phyloP scores from a whole-genome alignment of 2,329 filamentous ascomycete genomes.

The Fusarium transvaalense region DNA sequence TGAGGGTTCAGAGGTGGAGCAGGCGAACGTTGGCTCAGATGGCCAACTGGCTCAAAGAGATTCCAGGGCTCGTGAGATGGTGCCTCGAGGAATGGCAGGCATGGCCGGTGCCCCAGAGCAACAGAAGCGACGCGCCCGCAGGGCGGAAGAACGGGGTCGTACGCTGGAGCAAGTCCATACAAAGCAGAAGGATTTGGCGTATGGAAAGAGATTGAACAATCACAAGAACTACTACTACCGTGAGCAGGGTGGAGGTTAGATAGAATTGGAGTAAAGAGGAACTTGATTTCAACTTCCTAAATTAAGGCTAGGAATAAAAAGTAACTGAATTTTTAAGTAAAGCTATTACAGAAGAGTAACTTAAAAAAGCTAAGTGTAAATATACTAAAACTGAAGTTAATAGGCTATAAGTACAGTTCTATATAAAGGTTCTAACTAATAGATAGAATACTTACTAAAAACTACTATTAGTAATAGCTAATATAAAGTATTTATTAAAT shows the following conservation, averaged over 20 bases:
- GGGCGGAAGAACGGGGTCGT: slow-evolving; percentile 76
- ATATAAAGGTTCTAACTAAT: no score
- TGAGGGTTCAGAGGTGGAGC: slow-evolving; percentile 54
- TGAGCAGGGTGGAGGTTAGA: slow-evolving; percentile 60
- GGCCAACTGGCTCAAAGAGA: slow-evolving; percentile 54
- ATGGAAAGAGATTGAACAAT: slow-evolving; percentile 80
- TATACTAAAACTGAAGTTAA: no score
- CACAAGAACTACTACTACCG: slow-evolving; percentile 74
- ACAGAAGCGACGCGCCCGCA: slow-evolving; percentile 76
- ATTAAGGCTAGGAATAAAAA: no score
- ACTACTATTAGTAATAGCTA: no score
- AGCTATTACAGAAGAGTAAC: no score
- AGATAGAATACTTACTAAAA: no score
- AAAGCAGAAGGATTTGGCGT: slow-evolving; percentile 74
- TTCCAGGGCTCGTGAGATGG: slow-evolving; percentile 65
- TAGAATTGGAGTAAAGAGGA: no score
- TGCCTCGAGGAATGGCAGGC: slow-evolving; percentile 78
- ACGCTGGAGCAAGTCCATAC: slow-evolving; percentile 73
- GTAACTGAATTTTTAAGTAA: no score
- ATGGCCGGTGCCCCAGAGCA: slow-evolving; percentile 82
- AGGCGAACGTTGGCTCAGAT: slow-evolving; percentile 51
- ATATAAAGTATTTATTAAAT: no score
- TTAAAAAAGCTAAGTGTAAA: no score
- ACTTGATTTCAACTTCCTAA: no score
- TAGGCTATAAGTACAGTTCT: no score